Evolutionary conservation across 495 filamentous ascomycete genomes (phyloP).

Genomic region (Xylaria scruposa): DNA sequence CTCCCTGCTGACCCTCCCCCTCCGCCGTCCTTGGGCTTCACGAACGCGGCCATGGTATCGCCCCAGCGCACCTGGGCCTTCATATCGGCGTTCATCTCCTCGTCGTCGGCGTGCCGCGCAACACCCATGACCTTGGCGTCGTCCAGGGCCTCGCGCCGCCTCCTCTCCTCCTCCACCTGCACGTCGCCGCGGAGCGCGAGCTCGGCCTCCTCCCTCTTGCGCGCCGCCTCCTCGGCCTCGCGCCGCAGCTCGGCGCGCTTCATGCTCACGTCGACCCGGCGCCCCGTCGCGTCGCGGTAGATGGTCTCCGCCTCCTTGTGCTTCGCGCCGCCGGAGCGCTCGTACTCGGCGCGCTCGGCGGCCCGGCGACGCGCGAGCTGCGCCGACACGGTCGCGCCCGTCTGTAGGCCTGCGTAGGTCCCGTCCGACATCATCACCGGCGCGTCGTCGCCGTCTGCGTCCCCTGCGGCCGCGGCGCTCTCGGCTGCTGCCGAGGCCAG

Average conservation of each 20-base stretch:
- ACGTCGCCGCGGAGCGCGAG: constrained; percentile 83
- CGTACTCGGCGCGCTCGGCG: constrained; percentile 55
- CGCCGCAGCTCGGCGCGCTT: constrained; percentile 82
- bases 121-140: constrained; percentile 83
- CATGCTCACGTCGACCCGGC: constrained; percentile 90
- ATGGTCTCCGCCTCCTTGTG: constrained; percentile 71
- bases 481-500: constrained; percentile 76
- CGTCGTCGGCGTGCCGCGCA: constrained; percentile 81
- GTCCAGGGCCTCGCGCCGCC: constrained; percentile 64
- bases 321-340: constrained; percentile 37
- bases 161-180: constrained; percentile 66
- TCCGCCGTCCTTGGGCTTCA: constrained; percentile 53
- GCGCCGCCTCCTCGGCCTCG: constrained; percentile 72
- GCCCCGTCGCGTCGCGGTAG: constrained; percentile 90
- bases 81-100: constrained; percentile 81
- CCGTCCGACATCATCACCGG: constrained; percentile 80
- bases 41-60: constrained; percentile 87
- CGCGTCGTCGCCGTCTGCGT: constrained; percentile 50
- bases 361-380: constrained; percentile 65
- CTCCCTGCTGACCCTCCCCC: constrained; percentile 37
- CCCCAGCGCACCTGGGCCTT: constrained; percentile 81
- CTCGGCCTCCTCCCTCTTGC: constrained; percentile 64
- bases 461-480: constrained; percentile 58
- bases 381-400: constrained; percentile 75
- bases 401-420: constrained; percentile 84